These are phyloP conservation scores for Sporothrix schenckii DNA, from an alignment of 2,329 filamentous ascomycete species.

Conservation along the genomic window DNA sequence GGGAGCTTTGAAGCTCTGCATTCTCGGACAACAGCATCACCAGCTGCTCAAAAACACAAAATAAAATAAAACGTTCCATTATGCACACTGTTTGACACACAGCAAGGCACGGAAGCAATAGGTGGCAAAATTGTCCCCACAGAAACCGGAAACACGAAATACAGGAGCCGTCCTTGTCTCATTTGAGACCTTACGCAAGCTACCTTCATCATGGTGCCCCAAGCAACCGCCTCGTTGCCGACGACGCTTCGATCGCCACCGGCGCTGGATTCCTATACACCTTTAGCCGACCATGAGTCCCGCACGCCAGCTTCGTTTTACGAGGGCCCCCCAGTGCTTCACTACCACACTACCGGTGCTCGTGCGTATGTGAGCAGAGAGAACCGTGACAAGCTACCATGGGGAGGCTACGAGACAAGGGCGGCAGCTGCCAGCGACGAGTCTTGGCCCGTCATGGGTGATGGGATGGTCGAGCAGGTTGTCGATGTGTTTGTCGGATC, in stretches of 20 bases:
- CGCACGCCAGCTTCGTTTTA: constrained; percentile 75
- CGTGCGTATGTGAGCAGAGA: constrained; percentile 61
- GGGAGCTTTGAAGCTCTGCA: constrained; percentile 16
- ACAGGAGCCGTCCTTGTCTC: neutral
- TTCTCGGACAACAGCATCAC: constrained; percentile 1
- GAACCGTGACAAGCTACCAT: constrained; percentile 59
- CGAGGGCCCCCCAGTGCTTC: constrained; percentile 69
- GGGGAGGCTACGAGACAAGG: constrained; percentile 49
- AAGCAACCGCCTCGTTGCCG: constrained; percentile 39
- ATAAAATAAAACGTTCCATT: neutral
- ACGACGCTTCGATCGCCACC: constrained; percentile 63
- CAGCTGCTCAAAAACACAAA: neutral
- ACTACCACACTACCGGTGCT: constrained; percentile 61
- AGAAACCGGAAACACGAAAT: neutral
- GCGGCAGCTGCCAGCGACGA: constrained; percentile 42
- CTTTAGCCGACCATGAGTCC: constrained; percentile 69
- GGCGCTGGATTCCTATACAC: constrained; percentile 61
- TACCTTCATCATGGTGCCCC: constrained; percentile 24
- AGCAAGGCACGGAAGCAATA: neutral
- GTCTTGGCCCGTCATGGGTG: constrained; percentile 40
- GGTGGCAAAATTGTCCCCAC: neutral
- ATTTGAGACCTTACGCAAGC: neutral
- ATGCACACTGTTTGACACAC: neutral
- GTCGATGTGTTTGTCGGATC: constrained; percentile 64
- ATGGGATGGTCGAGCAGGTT: constrained; percentile 49